phyloP scores from a whole-genome alignment of 192 early-diverging fungal species.

The Powellomyces hirtus region DNA sequence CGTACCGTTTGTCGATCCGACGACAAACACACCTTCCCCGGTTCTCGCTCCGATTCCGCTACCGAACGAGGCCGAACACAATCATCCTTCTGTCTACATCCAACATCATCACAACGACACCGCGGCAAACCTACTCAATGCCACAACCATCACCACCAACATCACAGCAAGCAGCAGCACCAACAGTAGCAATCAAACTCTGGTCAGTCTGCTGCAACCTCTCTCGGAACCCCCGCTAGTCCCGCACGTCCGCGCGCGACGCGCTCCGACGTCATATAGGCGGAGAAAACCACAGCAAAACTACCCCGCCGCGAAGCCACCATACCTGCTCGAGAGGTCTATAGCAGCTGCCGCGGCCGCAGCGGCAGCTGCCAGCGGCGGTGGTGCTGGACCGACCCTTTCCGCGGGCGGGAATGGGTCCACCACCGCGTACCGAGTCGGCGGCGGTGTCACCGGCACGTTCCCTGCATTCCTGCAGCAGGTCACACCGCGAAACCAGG shows the following conservation, averaged over 20 bases:
- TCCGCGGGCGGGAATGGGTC: too few relatives aligned
- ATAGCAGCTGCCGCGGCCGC: background rate
- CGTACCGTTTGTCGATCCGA: background rate
- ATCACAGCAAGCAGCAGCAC: background rate
- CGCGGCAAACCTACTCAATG: too few relatives aligned
- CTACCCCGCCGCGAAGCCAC: constrained; percentile 18
- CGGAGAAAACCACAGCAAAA: constrained; percentile 13
- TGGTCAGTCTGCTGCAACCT: constrained; percentile 7
- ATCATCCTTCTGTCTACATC: too few relatives aligned
- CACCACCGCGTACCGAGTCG: background rate
- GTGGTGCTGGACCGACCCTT: too few relatives aligned
- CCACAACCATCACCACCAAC: background rate
- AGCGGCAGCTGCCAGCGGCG: background rate
- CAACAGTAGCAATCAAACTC: background rate
- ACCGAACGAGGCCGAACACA: too few relatives aligned
- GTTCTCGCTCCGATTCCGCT: background rate
- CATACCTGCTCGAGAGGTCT: constrained; percentile 15
- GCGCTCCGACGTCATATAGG: constrained; percentile 13
- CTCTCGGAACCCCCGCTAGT: constrained; percentile 15
- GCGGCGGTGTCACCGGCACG: background rate
- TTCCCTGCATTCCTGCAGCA: constrained; percentile 25
- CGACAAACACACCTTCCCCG: background rate
- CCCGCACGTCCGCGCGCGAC: constrained; percentile 22
- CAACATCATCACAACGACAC: too few relatives aligned
- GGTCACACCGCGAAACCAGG: constrained; percentile 19